phyloP scores from a whole-genome alignment of 139 green algal species.

The Medakamo hakoo region DNA sequence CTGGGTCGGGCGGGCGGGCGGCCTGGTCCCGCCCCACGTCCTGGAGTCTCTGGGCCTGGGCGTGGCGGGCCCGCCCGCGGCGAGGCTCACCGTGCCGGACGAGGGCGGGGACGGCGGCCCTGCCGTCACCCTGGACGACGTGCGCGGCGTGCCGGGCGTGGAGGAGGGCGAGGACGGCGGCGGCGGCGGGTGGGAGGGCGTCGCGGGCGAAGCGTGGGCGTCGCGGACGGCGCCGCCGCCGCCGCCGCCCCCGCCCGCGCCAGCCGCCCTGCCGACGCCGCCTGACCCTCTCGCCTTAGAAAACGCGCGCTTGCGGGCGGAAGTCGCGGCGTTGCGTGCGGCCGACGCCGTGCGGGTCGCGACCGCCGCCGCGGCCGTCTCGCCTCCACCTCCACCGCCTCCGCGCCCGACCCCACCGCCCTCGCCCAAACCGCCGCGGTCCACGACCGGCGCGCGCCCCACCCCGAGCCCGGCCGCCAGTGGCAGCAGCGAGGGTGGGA shows the following conservation, averaged over 20 bases:
- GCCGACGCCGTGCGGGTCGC: background rate
- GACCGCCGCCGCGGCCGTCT: background rate
- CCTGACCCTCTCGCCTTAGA: background rate
- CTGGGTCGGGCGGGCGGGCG: constrained; percentile 36
- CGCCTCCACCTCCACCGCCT: background rate
- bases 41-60: constrained; percentile 45
- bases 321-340: background rate
- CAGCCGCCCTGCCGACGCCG: background rate
- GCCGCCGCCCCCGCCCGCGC: too few relatives aligned
- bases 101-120: constrained; percentile 16
- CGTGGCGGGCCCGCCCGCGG: constrained; percentile 39
- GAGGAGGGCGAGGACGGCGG: background rate
- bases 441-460: too few relatives aligned
- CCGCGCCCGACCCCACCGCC: background rate
- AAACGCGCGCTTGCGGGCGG: background rate
- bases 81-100: constrained; percentile 39
- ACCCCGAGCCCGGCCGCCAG: too few relatives aligned
- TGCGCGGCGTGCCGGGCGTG: constrained; percentile 14
- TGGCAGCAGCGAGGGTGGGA: background rate
- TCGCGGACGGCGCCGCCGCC: too few relatives aligned
- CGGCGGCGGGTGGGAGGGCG: too few relatives aligned
- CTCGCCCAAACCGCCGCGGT: background rate
- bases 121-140: constrained; percentile 26
- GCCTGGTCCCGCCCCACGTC: constrained; percentile 35
- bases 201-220: too few relatives aligned